Percentiles rank a stretch among this genome's conserved stretches.
Conservation (phyloP, 495 filamentous ascomycete genomes). For the Bathelium albidoporum region DNA sequence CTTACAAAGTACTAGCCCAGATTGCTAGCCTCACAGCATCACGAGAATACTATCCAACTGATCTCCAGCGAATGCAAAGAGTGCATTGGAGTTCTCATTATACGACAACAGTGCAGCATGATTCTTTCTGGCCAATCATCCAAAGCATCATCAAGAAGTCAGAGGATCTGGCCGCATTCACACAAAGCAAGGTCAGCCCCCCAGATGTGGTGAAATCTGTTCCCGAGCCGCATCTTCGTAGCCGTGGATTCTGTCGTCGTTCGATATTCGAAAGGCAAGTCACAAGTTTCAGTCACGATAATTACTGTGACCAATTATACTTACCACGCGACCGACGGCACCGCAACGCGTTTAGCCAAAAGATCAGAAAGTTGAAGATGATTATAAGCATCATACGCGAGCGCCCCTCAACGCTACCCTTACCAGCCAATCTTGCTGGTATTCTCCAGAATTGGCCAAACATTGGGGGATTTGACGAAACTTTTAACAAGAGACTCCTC, state of each 20-base stretch:
- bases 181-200: not conserved
- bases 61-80: constrained; percentile 19
- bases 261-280: not conserved
- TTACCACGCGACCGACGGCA: constrained; percentile 13
- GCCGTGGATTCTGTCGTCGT: not conserved
- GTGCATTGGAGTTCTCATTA: constrained; percentile 27
- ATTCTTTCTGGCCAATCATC: constrained; percentile 35
- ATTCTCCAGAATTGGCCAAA: constrained; percentile 29
- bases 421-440: constrained; percentile 21
- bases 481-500: constrained; percentile 25
- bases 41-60: constrained; percentile 23
- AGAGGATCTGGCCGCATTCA: constrained; percentile 28
- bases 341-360: constrained; percentile 3
- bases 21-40: constrained; percentile 20
- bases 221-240: not conserved
- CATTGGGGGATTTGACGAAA: constrained; percentile 33
- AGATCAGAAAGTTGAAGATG: not conserved
- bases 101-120: constrained; percentile 44
- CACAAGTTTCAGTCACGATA: not conserved
- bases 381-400: constrained; percentile 11
- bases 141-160: constrained; percentile 36
- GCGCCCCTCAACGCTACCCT: constrained; percentile 21
- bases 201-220: not conserved
- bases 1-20: not conserved
- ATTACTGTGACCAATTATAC: constrained; percentile 7